Conservation (phyloP, 306 rosid genomes). For the Dicorynia guianensis region DNA sequence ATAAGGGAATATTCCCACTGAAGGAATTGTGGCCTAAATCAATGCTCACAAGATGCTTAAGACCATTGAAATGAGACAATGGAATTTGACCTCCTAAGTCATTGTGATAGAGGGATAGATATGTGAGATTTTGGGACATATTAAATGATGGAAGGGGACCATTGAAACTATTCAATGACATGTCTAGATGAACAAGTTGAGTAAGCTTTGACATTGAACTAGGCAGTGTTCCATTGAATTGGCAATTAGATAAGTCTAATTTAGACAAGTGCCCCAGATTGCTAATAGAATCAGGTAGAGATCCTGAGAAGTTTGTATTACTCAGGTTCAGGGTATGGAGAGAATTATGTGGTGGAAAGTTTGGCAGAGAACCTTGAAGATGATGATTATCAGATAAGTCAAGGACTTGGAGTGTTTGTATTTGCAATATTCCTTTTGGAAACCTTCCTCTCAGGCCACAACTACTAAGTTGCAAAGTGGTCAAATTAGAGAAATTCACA, state of each 20-base stretch:
- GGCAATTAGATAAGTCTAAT: slow-evolving; percentile 14
- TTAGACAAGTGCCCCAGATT: slow-evolving; percentile 14
- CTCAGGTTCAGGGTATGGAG: background rate
- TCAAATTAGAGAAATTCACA: slow-evolving; percentile 23
- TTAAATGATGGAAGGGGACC: slow-evolving; percentile 36
- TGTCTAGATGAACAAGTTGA: slow-evolving; percentile 12
- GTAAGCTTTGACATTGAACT: slow-evolving; percentile 17
- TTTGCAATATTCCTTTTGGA: slow-evolving; percentile 32
- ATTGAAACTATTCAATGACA: slow-evolving; percentile 3
- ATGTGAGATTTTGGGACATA: background rate
- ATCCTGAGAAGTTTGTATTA: slow-evolving; percentile 14
- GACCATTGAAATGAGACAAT: slow-evolving; percentile 23
- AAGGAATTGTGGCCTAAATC: background rate
- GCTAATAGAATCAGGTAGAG: background rate
- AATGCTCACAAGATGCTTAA: background rate
- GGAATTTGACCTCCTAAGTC: background rate
- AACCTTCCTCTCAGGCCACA: slow-evolving; percentile 14
- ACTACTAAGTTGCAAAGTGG: background rate
- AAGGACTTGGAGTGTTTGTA: slow-evolving; percentile 3
- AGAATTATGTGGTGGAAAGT: slow-evolving; percentile 24
- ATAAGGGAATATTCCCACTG: slow-evolving; percentile 5
- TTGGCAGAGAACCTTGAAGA: slow-evolving; percentile 35
- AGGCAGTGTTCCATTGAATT: slow-evolving; percentile 34
- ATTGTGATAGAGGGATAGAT: slow-evolving; percentile 1
- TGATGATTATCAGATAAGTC: slow-evolving; percentile 1